Evolutionary conservation across 768 basidiomycete genomes (phyloP), one percentile per base, ranked within the genome.

Genomic region (Rhizopogon vulgaris): DNA sequence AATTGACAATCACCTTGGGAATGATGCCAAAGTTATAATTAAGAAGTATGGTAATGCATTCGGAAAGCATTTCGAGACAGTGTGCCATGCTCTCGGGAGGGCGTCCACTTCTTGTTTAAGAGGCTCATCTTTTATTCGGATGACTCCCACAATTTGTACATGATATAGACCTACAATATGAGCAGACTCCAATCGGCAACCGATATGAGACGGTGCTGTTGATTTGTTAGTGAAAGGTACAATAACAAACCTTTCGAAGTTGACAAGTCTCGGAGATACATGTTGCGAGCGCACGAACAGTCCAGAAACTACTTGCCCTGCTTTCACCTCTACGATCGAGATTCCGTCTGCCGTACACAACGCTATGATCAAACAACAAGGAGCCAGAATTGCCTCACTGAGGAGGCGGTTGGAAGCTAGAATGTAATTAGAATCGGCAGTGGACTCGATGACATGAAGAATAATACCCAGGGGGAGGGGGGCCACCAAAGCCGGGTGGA

Each of bases 391-490:
- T 22, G 37, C 8, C 37, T 65, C 59, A 74, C 63, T 77, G 74
- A 32, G 74, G 75, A 9, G 76, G 76, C 38, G 76, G 75, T 58
- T 76, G 78, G 66, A 77, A 78, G 28, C 77, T 78, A 28, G 32
- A 17, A 51, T 49, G 32, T 2, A 46, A 25, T 27, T 41, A 47
- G 3, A 14, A 52, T 61, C 40, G 58, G 45, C 11, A 51, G 32
- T 47, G 4, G 40, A 45, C 22, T 12, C 8, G 43, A 30, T 30
- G 38, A 15, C 27, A 18, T 12, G 40, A 42, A 22, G 25, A 49
- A 32, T 41, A 38, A 49, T 71, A 94, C 91, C 90, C 90, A 59
- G 90, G 88, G 52, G 90, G 90, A 57, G 90, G 90, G 54, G 88
- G 86, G 2, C 84, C 87, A 56, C 73, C 79, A 65, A 91, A 90